Evolutionary conservation across 2,329 filamentous ascomycete species (phyloP).

Genomic region (Claviceps spartinae): DNA sequence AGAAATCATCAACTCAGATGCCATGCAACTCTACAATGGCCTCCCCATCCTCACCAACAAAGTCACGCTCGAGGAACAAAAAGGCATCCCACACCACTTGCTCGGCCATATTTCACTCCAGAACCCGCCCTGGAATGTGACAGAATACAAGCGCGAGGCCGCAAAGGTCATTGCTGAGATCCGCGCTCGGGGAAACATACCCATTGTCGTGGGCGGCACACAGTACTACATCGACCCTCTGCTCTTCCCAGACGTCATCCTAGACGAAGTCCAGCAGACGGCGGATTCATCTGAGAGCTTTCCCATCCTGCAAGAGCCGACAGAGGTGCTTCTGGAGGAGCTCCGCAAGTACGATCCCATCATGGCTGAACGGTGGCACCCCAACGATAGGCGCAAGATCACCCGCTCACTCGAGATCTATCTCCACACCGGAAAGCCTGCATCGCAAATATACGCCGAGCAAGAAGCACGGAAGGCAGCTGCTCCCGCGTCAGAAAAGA

Average conservation of each 20-base stretch:
- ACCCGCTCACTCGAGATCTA: conserved; percentile 81
- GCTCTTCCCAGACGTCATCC: conserved; percentile 56
- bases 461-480: conserved; percentile 39
- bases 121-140: conserved; percentile 72
- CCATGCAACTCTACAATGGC: conserved; percentile 92
- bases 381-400: conserved; percentile 83
- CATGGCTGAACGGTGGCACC: conserved; percentile 90
- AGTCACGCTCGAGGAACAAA: conserved; percentile 59
- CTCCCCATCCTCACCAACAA: conserved; percentile 95
- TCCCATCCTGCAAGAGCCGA: conserved; percentile 59
- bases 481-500: conserved; percentile 13
- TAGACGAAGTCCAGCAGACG: conserved; percentile 24
- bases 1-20: conserved; percentile 93
- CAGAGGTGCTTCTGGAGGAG: conserved; percentile 57
- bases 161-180: conserved; percentile 63
- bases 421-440: conserved; percentile 64
- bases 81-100: conserved; percentile 76
- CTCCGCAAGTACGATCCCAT: conserved; percentile 70
- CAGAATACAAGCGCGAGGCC: conserved; percentile 60
- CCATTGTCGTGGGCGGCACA: conserved; percentile 85
- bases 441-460: conserved; percentile 77
- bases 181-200: conserved; percentile 60
- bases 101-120: conserved; percentile 64
- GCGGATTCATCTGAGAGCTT: conserved; percentile 30
- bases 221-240: conserved; percentile 91